Percentiles rank a stretch among this genome's conserved stretches.
Conservation (phyloP, 305 asterid species). For the Solanum hybrid region DNA sequence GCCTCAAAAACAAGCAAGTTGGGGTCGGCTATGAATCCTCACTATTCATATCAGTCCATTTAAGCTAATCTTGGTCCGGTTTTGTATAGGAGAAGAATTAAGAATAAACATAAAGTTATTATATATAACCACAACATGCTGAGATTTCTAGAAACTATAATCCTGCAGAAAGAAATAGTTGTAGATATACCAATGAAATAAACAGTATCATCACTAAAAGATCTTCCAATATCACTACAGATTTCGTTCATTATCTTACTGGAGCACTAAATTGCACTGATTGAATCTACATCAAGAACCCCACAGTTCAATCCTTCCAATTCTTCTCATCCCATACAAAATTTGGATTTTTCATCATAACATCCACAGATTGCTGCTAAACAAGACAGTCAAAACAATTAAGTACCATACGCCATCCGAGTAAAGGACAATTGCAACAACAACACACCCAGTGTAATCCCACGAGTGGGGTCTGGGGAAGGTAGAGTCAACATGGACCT, state of each 20-base stretch:
- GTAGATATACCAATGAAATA: background rate
- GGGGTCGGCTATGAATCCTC: background rate
- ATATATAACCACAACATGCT: background rate
- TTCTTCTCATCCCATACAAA: background rate
- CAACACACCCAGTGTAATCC: background rate
- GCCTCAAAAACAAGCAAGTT: background rate
- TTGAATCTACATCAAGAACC: background rate
- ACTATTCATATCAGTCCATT: background rate
- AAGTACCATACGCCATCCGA: background rate
- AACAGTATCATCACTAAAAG: background rate
- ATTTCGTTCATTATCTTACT: background rate
- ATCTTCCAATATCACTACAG: background rate
- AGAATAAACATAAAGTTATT: background rate
- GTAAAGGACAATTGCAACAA: background rate
- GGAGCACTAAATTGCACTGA: background rate
- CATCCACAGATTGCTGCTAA: background rate
- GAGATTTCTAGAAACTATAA: background rate
- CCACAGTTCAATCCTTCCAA: background rate
- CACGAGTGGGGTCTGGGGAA: background rate
- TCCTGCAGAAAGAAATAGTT: background rate
- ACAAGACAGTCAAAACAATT: background rate
- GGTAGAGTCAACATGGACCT: background rate
- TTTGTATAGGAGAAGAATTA: background rate
- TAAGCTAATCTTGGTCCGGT: background rate
- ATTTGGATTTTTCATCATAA: background rate